phyloP scores from a whole-genome alignment of 768 basidiomycete genomes.

The Russula earlei region DNA sequence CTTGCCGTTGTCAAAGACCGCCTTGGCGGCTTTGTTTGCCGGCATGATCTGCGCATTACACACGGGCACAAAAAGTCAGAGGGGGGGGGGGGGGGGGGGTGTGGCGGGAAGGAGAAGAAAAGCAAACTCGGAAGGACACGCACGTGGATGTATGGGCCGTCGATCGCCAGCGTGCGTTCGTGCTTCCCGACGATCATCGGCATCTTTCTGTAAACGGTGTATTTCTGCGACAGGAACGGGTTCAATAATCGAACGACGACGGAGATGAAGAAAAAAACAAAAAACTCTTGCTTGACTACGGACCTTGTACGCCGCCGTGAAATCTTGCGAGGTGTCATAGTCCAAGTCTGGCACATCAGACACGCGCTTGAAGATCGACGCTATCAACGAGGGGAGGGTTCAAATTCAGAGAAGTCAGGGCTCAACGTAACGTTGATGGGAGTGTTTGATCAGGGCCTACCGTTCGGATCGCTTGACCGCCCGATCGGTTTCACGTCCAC shows the following conservation, averaged over 20 bases:
- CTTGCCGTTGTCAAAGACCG: slow-evolving; percentile 81
- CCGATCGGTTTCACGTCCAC: slow-evolving; percentile 57
- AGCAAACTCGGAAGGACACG: no score
- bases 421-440: no score
- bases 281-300: no score
- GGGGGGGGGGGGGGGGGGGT: no score
- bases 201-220: slow-evolving; percentile 85
- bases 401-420: no score
- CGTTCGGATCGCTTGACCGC: slow-evolving; percentile 85
- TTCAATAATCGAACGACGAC: background rate
- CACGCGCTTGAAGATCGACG: slow-evolving; percentile 88
- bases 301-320: slow-evolving; percentile 81
- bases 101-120: no score
- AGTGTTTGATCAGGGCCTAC: slow-evolving; percentile 39
- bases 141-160: slow-evolving; percentile 90
- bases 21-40: slow-evolving; percentile 57
- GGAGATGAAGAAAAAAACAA: background rate
- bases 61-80: background rate
- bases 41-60: slow-evolving; percentile 66
- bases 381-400: no score
- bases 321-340: slow-evolving; percentile 58
- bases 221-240: slow-evolving; percentile 47
- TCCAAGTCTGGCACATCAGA: slow-evolving; percentile 53
- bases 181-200: slow-evolving; percentile 89
- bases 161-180: slow-evolving; percentile 86